Conservation (phyloP, 108 stramenopile genomes). For the Parmales sp. region DNA sequence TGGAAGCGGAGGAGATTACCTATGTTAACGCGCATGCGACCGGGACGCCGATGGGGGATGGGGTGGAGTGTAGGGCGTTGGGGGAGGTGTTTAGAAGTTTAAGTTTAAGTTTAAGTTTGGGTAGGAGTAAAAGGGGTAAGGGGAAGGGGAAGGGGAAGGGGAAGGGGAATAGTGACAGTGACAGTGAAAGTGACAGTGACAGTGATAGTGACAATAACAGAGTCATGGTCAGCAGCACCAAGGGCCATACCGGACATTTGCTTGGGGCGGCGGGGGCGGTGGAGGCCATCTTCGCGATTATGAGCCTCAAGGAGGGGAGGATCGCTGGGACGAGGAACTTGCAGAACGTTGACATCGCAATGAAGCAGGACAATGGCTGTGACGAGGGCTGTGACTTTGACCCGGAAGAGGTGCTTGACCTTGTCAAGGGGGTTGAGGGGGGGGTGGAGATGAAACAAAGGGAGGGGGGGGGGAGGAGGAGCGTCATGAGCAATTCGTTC, state of each 20-base stretch:
- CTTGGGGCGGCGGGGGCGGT: conserved; percentile 93
- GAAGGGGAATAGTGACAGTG: not conserved
- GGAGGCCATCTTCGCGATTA: conserved; percentile 77
- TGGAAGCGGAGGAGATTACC: conserved; percentile 38
- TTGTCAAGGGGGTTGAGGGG: conserved; percentile 21
- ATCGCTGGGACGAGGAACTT: conserved; percentile 81
- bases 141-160: not conserved
- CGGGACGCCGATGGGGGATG: conserved; percentile 87
- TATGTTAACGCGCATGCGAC: conserved; percentile 97
- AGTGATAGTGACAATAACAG: not conserved
- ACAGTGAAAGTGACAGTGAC: not conserved
- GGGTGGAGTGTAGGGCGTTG: conserved; percentile 72
- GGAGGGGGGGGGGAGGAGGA: conserved; percentile 17
- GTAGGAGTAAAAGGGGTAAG: too few species aligned
- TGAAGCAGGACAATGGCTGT: not conserved
- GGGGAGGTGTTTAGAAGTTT: conserved; percentile 44
- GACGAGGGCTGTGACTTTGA: not conserved
- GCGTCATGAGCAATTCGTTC: conserved; percentile 82
- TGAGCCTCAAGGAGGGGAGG: conserved; percentile 44
- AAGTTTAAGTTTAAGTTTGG: too few species aligned
- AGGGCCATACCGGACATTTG: conserved; percentile 90
- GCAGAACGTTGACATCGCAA: conserved; percentile 19
- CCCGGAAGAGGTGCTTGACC: conserved; percentile 28
- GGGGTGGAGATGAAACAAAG: conserved; percentile 20
- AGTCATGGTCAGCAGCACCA: conserved; percentile 73